These are phyloP conservation scores for Xylaria sp. DNA, from an alignment of 2,329 filamentous ascomycete genomes.

Conservation along the genomic window DNA sequence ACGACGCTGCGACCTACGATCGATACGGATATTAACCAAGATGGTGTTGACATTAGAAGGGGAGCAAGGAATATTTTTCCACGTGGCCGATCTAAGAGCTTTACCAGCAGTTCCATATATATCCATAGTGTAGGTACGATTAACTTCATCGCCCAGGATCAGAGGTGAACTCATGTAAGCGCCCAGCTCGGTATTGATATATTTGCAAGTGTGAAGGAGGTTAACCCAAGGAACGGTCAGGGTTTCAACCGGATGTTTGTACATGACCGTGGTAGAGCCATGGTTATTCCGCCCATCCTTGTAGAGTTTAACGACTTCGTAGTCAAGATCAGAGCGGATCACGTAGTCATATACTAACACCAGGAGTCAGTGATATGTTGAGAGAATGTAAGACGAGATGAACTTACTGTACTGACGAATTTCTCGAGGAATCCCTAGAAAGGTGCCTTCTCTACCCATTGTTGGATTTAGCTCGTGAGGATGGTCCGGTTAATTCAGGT, in stretches of 20 bases:
- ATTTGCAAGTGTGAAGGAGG: slow-evolving; percentile 12
- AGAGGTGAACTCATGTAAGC: not conserved
- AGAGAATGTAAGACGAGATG: not conserved
- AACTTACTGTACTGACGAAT: not conserved
- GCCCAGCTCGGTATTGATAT: slow-evolving; percentile 1
- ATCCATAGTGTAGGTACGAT: slow-evolving; percentile 6
- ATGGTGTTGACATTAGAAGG: not conserved
- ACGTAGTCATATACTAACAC: slow-evolving; percentile 2
- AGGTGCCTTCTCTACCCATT: not conserved
- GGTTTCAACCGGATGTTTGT: not conserved
- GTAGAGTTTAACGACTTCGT: not conserved
- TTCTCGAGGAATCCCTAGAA: not conserved
- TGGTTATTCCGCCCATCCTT: not conserved
- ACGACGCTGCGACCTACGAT: not conserved
- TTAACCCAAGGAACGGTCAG: slow-evolving; percentile 9
- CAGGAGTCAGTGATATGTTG: not conserved
- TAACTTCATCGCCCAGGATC: not conserved
- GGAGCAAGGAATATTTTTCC: not conserved
- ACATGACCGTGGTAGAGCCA: not conserved
- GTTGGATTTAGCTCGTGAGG: not conserved
- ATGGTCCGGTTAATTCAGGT: not conserved
- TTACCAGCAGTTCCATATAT: not conserved
- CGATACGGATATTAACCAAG: not conserved
- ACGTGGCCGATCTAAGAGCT: not conserved
- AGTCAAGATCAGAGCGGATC: not conserved